Evolutionary conservation across 495 filamentous ascomycete species (phyloP), one percentile per base, ranked within the genome.

Genomic region (Hypomontagnella submonticulosa): DNA sequence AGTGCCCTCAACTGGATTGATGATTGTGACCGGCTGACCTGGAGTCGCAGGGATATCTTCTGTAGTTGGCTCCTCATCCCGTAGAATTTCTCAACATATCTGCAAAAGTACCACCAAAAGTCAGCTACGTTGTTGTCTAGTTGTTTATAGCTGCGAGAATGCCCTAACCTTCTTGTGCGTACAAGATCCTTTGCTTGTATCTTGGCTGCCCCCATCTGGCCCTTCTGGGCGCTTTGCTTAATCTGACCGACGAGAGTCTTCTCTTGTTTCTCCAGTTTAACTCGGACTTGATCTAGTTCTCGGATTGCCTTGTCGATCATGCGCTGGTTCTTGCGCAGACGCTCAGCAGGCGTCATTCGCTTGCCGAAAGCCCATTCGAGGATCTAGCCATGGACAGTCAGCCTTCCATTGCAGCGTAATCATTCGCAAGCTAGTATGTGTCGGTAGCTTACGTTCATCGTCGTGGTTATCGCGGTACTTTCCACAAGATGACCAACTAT

Each of bases 291-390:
- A 68, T 99, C 96, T 15, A 98, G 84, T 79, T 99, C 95, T 53
- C 95, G 89, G 71, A 97, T 94, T 7, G 95, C 96, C 77, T 97
- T 96, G 79, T 99, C 94, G 51, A 98, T 88, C 53, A 96, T 91
- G 66, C 96, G 85, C 78, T 97, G 94, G 76, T 98, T 96, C 75
- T 97, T 98, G 77, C 95, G 90, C 73, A 98, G 84, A 71, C 95
- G 90, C 83, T 98, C 93, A 11, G 92, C 91, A 6, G 95, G 94
- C 75, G 94, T 98, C 87, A 98, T 96, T 76, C 94, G 93, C 84
- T 96, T 96, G 64, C 94, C 94, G 76, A 98, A 97, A 30, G 95
- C 95, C 94, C 94, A 97, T 87, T 97, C 94, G 53, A 98, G 82
- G 80, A 97, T 88, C 92, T 97, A 52, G 6, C 23, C 16, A 36